Conservation (phyloP, 352 stramenopile genomes). For the Thalassiosira exigua region DNA sequence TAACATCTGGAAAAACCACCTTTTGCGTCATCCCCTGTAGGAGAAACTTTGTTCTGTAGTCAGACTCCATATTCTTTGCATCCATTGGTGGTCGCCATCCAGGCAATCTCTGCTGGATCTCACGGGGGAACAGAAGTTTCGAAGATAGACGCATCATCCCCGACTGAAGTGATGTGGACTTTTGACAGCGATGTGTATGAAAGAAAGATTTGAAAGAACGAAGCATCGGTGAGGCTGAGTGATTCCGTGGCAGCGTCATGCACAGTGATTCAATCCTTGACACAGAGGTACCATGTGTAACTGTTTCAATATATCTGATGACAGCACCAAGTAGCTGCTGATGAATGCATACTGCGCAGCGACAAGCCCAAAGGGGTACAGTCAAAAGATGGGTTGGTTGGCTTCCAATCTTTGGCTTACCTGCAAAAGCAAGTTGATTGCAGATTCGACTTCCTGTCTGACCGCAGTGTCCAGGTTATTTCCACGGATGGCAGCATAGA, state of each 20-base stretch:
- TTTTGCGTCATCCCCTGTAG: neutral
- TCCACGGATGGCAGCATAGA: neutral
- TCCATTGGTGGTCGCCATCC: too few species aligned
- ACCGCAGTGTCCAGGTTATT: neutral
- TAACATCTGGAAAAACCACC: neutral
- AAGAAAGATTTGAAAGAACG: too few species aligned
- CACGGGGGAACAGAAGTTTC: neutral
- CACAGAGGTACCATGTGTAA: neutral
- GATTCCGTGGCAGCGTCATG: neutral
- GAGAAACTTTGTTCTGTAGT: neutral
- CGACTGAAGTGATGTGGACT: neutral
- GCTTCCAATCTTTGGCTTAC: too few species aligned
- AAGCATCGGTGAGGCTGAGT: too few species aligned
- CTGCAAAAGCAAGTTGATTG: neutral
- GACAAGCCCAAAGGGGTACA: too few species aligned
- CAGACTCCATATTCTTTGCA: too few species aligned
- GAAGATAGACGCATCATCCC: neutral
- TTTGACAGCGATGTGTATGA: neutral
- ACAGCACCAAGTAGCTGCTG: too few species aligned
- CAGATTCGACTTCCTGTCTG: neutral
- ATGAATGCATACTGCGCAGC: too few species aligned
- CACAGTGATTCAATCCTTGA: neutral
- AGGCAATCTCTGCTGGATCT: neutral
- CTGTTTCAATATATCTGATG: neutral
- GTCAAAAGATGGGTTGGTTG: too few species aligned